Evolutionary conservation across 305 asterid species (phyloP), one percentile per base, ranked within the genome.

Genomic region (Fraxinus sp.): DNA sequence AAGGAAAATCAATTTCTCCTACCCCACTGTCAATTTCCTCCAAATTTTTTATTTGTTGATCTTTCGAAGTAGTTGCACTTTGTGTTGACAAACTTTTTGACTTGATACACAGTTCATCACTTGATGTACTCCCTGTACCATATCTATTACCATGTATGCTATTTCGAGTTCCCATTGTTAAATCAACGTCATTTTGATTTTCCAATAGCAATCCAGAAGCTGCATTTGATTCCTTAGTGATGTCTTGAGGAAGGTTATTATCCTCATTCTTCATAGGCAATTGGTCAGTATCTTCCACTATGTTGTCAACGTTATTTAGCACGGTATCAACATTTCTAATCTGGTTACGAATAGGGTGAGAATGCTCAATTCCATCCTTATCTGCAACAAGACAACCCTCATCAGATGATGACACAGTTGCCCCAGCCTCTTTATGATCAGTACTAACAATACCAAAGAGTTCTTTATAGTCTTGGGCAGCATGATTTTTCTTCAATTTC

Each of bases 381-480:
- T 44, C 77, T 16, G 78, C 76, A 78, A 78, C 82, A 80, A 35
- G 66, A 64, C 78, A 11, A 64, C 62, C 85, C 57, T 78, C 84
- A 49, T 59, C 79, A 55, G 81, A 75, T 39, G 82, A 26, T 70
- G 83, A 35, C 35, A 75, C 16, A 11, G 80, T 59, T 20, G 18
- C 46, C 70, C 22, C 78, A 30, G 55, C 46, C 82, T 52, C 84
- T 57, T 79, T 57, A 33, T 75, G 76, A 71, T 78, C 36, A 13
- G 72, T 35, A 14, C 79, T 35, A 37, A 49, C 82, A 74, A 11
- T 62, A 78, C 83, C 83, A 80, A 84, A 81, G 22, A 89, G 84
- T 71, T 89, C 93, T 41, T 59, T n/a, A 80, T 55, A 59, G 82
- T 89, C 91, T 76, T 72, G 79, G 41, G 41, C 30, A 59, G 83